phyloP scores from a whole-genome alignment of 148 eudicot species.

The Cornus kousa region DNA sequence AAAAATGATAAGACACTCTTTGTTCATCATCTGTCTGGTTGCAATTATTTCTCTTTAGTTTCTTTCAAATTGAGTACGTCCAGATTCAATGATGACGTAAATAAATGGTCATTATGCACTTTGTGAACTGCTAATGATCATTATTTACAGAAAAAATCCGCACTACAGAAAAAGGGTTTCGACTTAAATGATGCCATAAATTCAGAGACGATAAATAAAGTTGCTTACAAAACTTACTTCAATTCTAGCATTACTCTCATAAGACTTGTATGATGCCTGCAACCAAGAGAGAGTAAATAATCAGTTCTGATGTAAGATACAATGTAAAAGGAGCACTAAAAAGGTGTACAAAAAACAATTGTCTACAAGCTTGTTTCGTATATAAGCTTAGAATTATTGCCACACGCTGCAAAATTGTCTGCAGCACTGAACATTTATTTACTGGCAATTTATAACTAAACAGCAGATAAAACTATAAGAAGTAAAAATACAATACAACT shows the following conservation, averaged over 20 bases:
- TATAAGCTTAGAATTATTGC: slow-evolving; percentile 5
- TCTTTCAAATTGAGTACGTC: too few relatives aligned
- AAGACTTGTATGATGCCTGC: slow-evolving; percentile 32
- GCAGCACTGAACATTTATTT: background rate
- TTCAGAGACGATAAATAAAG: too few relatives aligned
- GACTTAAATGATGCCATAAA: too few relatives aligned
- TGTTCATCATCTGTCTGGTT: too few relatives aligned
- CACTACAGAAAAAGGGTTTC: too few relatives aligned
- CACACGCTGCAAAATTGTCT: background rate
- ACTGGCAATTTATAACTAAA: background rate
- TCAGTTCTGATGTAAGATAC: slow-evolving; percentile 1
- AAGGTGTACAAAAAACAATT: slow-evolving; percentile 2
- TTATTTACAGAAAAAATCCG: too few relatives aligned
- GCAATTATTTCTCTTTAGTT: too few relatives aligned
- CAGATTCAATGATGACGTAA: too few relatives aligned
- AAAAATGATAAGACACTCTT: too few relatives aligned
- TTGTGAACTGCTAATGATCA: too few relatives aligned
- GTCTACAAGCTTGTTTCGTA: background rate
- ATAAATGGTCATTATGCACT: too few relatives aligned
- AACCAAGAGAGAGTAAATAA: slow-evolving; percentile 6
- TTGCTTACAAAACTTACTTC: slow-evolving; percentile 45
- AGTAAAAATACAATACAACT: too few relatives aligned
- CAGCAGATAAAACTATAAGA: background rate
- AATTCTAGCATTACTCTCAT: slow-evolving; percentile 36
- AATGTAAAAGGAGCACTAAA: background rate